These are phyloP conservation scores for Salix suchowensis DNA, from an alignment of 345 rosid species.

Conservation along the genomic window DNA sequence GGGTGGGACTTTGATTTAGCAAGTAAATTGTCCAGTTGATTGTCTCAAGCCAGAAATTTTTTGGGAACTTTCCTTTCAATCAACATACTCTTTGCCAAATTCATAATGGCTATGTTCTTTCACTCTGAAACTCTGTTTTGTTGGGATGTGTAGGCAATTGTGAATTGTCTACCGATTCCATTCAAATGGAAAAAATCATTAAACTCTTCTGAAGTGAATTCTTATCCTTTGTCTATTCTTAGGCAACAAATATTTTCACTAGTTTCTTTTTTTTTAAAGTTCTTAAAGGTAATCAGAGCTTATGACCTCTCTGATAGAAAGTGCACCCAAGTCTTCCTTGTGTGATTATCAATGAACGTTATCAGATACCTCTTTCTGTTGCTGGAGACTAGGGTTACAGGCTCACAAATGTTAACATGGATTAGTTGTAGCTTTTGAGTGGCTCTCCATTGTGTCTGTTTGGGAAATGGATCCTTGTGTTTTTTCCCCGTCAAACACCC, in stretches of 20 bases:
- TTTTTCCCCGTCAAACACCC: slow-evolving; percentile 5
- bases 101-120: too few relatives aligned
- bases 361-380: background rate
- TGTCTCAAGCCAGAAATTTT: background rate
- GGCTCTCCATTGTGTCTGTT: background rate
- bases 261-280: background rate
- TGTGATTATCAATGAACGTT: background rate
- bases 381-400: background rate
- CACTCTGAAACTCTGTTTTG: too few relatives aligned
- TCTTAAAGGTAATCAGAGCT: background rate
- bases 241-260: background rate
- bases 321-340: background rate
- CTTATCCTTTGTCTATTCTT: background rate
- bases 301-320: too few relatives aligned
- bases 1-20: background rate
- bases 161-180: background rate
- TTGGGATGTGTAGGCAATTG: background rate
- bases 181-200: background rate
- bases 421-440: background rate
- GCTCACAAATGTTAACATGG: too few relatives aligned
- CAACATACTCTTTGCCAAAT: background rate
- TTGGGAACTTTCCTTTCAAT: background rate
- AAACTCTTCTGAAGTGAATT: background rate
- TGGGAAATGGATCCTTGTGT: slow-evolving; percentile 1
- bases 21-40: background rate